Conservation (phyloP, 2,329 filamentous ascomycete genomes). For the Beauveria rudraprayagi region DNA sequence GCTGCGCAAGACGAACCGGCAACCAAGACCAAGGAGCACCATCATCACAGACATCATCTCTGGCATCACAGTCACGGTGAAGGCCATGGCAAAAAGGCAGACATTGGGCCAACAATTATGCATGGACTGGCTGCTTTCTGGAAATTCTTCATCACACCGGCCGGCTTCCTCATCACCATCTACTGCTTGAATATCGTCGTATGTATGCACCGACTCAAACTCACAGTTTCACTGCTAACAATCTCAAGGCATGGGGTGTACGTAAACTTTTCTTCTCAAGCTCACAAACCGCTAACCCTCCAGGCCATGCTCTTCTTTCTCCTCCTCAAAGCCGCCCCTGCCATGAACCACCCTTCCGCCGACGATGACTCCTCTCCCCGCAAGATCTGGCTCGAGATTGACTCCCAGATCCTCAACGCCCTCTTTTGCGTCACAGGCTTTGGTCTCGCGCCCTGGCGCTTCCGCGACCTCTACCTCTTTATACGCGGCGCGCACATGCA, state of each 20-base stretch:
- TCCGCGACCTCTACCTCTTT: conserved; percentile 16
- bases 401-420: conserved; percentile 42
- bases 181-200: conserved; percentile 24
- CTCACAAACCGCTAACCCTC: neutral
- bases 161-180: conserved; percentile 22
- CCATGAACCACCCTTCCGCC: conserved; percentile 15
- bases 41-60: conserved; percentile 11
- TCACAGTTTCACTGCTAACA: neutral
- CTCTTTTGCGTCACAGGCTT: conserved; percentile 85
- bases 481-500: conserved; percentile 15
- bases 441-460: conserved; percentile 69
- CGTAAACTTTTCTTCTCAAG: conserved; percentile 4
- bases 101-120: conserved; percentile 17
- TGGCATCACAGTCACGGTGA: conserved; percentile 15
- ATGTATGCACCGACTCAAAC: conserved; percentile 1
- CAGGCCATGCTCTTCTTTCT: conserved; percentile 10
- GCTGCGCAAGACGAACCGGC: neutral
- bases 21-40: neutral
- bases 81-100: conserved; percentile 16
- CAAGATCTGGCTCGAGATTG: conserved; percentile 14
- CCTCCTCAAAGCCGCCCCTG: conserved; percentile 1
- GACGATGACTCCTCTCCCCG: conserved; percentile 15
- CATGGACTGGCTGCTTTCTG: conserved; percentile 21
- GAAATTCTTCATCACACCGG: conserved; percentile 22
- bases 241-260: conserved; percentile 19